Conservation (phyloP, 768 basidiomycete species). For the Amylocystis lapponica region DNA sequence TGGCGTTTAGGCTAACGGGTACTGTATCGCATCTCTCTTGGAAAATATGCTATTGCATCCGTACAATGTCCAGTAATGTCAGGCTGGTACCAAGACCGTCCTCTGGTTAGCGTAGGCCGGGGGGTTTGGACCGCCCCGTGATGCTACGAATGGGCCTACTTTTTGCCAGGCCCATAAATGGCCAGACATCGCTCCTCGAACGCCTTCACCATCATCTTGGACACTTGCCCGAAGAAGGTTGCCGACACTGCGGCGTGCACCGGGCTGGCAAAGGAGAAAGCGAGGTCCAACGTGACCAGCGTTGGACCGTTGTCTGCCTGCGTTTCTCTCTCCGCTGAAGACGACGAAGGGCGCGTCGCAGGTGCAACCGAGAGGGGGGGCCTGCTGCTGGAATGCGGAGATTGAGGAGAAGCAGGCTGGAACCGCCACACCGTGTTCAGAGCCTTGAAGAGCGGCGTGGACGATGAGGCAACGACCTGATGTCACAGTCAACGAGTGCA, state of each 20-base stretch:
- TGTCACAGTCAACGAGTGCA: background rate
- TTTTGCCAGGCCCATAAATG: slow-evolving; percentile 53
- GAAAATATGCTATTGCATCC: too few relatives aligned
- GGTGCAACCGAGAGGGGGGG: slow-evolving; percentile 4
- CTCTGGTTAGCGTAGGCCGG: too few relatives aligned
- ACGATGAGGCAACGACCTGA: slow-evolving; percentile 67
- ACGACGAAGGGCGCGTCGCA: background rate
- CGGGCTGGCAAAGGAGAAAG: slow-evolving; percentile 84
- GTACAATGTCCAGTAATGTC: too few relatives aligned
- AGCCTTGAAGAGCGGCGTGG: slow-evolving; percentile 68
- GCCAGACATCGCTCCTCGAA: slow-evolving; percentile 81
- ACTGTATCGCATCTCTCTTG: background rate
- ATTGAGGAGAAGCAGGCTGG: slow-evolving; percentile 44
- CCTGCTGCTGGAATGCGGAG: slow-evolving; percentile 31
- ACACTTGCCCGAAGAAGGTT: slow-evolving; percentile 82
- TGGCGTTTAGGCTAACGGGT: too few relatives aligned
- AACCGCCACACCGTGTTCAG: slow-evolving; percentile 74
- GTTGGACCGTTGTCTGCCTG: slow-evolving; percentile 45
- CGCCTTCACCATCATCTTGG: slow-evolving; percentile 84
- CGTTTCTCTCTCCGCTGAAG: background rate
- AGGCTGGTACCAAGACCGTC: too few relatives aligned
- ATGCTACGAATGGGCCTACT: slow-evolving; percentile 4
- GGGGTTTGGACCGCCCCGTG: too few relatives aligned
- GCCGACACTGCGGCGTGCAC: slow-evolving; percentile 79
- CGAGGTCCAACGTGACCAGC: slow-evolving; percentile 76